Percentiles rank a stretch among this genome's conserved stretches.
These are phyloP conservation scores for Carnegiea gigantea DNA, from an alignment of 179 eudicot species.

Conservation along the genomic window DNA sequence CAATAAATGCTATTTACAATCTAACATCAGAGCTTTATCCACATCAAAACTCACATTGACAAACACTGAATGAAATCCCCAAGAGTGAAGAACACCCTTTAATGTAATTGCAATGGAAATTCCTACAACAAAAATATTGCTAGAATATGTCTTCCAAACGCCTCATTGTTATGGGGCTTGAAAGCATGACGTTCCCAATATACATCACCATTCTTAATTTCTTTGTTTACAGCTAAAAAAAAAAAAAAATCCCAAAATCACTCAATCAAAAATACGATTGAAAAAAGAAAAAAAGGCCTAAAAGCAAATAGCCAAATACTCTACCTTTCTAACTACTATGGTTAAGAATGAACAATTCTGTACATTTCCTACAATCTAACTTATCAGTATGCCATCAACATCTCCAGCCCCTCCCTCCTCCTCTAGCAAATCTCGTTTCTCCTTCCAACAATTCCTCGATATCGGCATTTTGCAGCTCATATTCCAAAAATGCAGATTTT, in stretches of 20 bases:
- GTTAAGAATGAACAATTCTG: conserved; percentile 18
- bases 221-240: conserved; percentile 20
- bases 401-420: neutral
- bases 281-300: conserved; percentile 3
- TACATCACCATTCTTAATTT: conserved; percentile 11
- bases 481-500: neutral
- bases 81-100: neutral
- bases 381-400: neutral
- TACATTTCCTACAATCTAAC: conserved; percentile 25
- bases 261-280: neutral
- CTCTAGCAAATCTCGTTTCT: neutral
- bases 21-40: too few relatives aligned
- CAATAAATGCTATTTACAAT: too few relatives aligned
- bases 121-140: conserved; percentile 1
- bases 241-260: conserved; percentile 11
- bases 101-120: neutral
- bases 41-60: too few relatives aligned
- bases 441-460: neutral
- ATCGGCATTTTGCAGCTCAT: too few relatives aligned
- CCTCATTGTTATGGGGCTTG: neutral
- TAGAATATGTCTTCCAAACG: neutral
- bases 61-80: too few relatives aligned
- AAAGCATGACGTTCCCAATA: conserved; percentile 13
- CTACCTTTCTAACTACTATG: conserved; percentile 23
- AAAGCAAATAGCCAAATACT: neutral